These are phyloP conservation scores for Trichoderma breve DNA, from an alignment of 2,329 filamentous ascomycete species.

Conservation along the genomic window DNA sequence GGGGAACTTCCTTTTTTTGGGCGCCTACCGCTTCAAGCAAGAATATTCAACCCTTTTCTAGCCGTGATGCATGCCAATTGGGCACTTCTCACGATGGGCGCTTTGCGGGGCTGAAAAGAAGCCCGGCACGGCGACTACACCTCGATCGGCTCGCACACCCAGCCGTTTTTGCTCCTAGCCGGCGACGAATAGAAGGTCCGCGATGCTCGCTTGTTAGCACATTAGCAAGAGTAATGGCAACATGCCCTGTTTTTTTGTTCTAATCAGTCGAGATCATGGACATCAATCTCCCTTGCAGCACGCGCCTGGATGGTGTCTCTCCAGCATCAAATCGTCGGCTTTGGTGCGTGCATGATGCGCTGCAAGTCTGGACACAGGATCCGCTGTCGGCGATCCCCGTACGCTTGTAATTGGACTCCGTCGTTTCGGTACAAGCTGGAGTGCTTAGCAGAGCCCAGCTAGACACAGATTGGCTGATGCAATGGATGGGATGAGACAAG, in stretches of 20 bases:
- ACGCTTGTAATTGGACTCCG: slow-evolving; percentile 6
- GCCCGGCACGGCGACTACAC: not conserved
- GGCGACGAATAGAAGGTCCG: not conserved
- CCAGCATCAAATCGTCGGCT: not conserved
- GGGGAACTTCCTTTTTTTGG: not conserved
- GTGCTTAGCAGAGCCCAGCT: not conserved
- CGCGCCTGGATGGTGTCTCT: not conserved
- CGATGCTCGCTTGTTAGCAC: not conserved
- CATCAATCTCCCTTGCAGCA: not conserved
- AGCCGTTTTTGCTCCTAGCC: not conserved
- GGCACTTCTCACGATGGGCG: not conserved
- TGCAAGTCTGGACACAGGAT: not conserved
- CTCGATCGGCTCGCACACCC: not conserved
- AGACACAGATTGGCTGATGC: not conserved
- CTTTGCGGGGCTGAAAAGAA: not conserved
- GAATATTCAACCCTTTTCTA: not conserved
- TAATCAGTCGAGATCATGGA: not conserved
- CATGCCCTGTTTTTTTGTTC: not conserved
- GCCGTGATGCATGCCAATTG: not conserved
- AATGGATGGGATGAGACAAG: not conserved
- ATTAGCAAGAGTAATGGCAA: not conserved
- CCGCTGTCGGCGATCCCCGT: not conserved
- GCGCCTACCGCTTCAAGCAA: slow-evolving; percentile 11
- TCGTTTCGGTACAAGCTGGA: not conserved
- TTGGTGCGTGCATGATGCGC: not conserved